These are phyloP conservation scores for Termitomyces sp. DNA, from an alignment of 1,284 basidiomycete genomes.

Conservation along the genomic window DNA sequence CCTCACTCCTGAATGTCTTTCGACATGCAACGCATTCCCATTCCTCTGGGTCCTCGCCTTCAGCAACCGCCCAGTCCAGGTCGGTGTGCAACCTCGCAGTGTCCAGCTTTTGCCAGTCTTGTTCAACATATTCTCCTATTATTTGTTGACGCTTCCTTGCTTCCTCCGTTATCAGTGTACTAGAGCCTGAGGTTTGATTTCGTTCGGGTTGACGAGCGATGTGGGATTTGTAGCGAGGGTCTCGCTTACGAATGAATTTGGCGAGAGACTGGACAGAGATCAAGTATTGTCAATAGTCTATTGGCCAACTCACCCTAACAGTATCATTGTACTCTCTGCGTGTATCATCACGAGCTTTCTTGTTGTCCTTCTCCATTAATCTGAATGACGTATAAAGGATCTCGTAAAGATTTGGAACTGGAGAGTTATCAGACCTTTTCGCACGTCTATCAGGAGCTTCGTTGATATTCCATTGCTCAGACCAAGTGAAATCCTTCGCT, in stretches of 20 bases:
- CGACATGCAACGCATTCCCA: conserved; percentile 97
- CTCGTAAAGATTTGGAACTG: not conserved
- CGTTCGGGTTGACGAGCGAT: conserved; percentile 45
- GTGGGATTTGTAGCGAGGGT: conserved; percentile 85
- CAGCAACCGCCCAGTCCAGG: conserved; percentile 64
- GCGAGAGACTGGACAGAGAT: conserved; percentile 62
- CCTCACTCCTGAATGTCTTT: conserved; percentile 89
- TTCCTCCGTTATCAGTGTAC: conserved; percentile 20
- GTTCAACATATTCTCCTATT: conserved; percentile 56
- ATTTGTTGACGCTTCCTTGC: conserved; percentile 20
- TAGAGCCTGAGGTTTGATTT: conserved; percentile 26
- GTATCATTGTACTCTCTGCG: conserved; percentile 93
- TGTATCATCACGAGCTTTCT: conserved; percentile 83
- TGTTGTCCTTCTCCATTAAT: conserved; percentile 96
- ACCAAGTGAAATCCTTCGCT: conserved; percentile 88
- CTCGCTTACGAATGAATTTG: conserved; percentile 87
- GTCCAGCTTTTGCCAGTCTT: conserved; percentile 77
- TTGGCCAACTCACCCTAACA: conserved; percentile 56
- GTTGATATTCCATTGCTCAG: conserved; percentile 76
- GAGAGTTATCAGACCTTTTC: conserved; percentile 47
- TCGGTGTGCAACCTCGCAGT: conserved; percentile 44
- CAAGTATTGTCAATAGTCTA: conserved; percentile 3
- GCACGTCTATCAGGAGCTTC: conserved; percentile 87
- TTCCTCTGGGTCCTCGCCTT: conserved; percentile 69
- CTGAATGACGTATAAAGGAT: conserved; percentile 31